A percentile compares a stretch with the other conserved stretches of the same genome.
Conservation (phyloP, 805 yeast species). For the Blastobotrys attinorum region DNA sequence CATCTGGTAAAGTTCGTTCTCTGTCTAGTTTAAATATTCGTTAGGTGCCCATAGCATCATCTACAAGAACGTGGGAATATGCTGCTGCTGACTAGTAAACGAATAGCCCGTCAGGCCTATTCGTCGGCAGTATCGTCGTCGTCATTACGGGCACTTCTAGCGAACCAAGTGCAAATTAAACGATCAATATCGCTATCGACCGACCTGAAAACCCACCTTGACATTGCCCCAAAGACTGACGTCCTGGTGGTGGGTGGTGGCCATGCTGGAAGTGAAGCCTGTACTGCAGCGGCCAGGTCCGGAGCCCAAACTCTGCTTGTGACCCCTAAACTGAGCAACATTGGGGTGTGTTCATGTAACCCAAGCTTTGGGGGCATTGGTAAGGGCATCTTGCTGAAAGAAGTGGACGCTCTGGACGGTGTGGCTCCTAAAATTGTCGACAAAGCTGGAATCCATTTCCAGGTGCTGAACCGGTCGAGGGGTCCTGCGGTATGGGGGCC, state of each 20-base stretch:
- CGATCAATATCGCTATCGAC: too few relatives aligned
- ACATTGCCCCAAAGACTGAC: conserved; percentile 31
- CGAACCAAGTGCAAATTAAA: too few relatives aligned
- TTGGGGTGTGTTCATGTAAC: conserved; percentile 94
- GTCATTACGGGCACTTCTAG: too few relatives aligned
- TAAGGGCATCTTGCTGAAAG: conserved; percentile 84
- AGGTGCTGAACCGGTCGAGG: conserved; percentile 72
- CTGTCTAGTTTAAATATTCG: too few relatives aligned
- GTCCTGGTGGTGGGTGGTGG: conserved; percentile 96
- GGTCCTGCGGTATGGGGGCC: conserved; percentile 99
- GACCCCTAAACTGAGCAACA: conserved; percentile 65
- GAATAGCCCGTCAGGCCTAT: too few relatives aligned
- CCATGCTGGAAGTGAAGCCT: conserved; percentile 98
- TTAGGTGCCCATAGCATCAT: too few relatives aligned
- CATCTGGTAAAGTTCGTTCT: too few relatives aligned
- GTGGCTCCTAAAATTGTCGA: conserved; percentile 83
- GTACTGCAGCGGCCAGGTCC: conserved; percentile 81
- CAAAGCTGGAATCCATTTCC: conserved; percentile 86
- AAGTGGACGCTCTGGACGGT: conserved; percentile 96
- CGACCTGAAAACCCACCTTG: background rate
- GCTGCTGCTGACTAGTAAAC: too few relatives aligned
- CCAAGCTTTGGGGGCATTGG: conserved; percentile 99
- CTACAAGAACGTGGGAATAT: too few relatives aligned
- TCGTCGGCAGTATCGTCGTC: too few relatives aligned
- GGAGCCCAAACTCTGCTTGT: conserved; percentile 66